Evolutionary conservation across 2,329 filamentous ascomycete genomes (phyloP), one percentile per base, ranked within the genome.

Genomic region (Cyanodermella asteris): DNA sequence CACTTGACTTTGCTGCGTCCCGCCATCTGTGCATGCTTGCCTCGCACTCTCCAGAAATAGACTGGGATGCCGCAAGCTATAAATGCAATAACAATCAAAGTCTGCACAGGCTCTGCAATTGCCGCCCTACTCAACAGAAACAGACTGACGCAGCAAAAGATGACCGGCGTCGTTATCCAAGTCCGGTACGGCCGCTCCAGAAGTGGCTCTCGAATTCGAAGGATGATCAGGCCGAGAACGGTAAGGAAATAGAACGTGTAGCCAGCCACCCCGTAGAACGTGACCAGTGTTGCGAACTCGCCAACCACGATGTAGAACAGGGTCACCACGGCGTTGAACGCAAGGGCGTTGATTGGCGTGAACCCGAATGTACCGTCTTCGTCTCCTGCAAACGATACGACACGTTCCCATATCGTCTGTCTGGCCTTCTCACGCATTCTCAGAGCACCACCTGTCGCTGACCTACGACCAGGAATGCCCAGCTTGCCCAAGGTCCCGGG

Each of bases 211-310:
- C 64, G 65, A 16, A 94, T 78, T 16, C 87, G 64, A 32, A 97
- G 58, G 26, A 97, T 65, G 33, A 97, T 93, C 24, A 97, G 60
- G 1, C 87, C 87, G 0, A 97, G 64, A 0, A 97, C 87, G 0
- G 84, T 90, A 28, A 91, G 55, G 47, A 97, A 97, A 53, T 97
- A 97, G 45, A 97, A 97, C 0, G 78, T 78, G 46, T 97, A 97
- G 9, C 82, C 82, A 1, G 87, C 87, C 8, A 97, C 87, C 28
- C 87, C 87, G 51, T 94, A 94, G 45, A 97, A 97, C 1, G 87
- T 94, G 29, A 94, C 63, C 3, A 97, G 64, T 0, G 84, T 91
- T 26, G 69, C 61, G 44, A 97, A 94, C 45, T 91, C 80, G 48
- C 87, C 87, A 5, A 91, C 69, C 3, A 75, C 41, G 32, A 91